Conservation (phyloP, 148 eudicot genomes). For the Rhododendron henanense region DNA sequence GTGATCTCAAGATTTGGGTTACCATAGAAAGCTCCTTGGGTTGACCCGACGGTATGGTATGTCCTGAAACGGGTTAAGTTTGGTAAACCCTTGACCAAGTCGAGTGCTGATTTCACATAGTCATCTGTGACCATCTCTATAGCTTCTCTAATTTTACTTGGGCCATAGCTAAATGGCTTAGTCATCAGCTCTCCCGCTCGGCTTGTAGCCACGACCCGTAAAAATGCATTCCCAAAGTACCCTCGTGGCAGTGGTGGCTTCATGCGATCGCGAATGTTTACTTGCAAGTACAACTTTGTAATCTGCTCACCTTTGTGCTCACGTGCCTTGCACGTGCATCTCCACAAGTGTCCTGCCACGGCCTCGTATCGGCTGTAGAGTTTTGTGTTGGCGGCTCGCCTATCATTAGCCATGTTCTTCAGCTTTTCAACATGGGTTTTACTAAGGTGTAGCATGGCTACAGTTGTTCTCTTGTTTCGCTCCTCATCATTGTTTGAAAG, state of each 20-base stretch:
- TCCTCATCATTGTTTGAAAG: conserved; percentile 9
- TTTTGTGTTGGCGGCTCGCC: neutral
- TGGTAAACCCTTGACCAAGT: neutral
- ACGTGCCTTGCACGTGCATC: neutral
- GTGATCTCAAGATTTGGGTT: conserved; percentile 3
- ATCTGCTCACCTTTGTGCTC: neutral
- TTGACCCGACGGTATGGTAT: neutral
- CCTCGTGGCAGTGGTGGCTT: neutral
- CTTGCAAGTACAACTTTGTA: neutral
- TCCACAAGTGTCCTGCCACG: neutral
- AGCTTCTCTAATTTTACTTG: neutral
- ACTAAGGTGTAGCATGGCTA: conserved; percentile 22
- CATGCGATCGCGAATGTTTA: neutral
- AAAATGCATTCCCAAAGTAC: neutral
- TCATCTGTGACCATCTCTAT: neutral
- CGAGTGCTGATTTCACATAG: neutral
- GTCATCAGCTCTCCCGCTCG: neutral
- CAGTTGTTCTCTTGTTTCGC: conserved; percentile 23
- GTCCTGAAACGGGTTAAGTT: neutral
- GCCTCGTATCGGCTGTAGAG: neutral
- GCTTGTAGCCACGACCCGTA: neutral
- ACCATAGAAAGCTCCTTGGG: neutral
- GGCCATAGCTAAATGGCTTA: neutral
- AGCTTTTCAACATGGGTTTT: conserved; percentile 27
- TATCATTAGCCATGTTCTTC: conserved; percentile 20